Percentiles rank a stretch among this genome's conserved stretches.
Evolutionary conservation across 140 eudicot genomes (phyloP).

Genomic region (Bidens hawaiensis): DNA sequence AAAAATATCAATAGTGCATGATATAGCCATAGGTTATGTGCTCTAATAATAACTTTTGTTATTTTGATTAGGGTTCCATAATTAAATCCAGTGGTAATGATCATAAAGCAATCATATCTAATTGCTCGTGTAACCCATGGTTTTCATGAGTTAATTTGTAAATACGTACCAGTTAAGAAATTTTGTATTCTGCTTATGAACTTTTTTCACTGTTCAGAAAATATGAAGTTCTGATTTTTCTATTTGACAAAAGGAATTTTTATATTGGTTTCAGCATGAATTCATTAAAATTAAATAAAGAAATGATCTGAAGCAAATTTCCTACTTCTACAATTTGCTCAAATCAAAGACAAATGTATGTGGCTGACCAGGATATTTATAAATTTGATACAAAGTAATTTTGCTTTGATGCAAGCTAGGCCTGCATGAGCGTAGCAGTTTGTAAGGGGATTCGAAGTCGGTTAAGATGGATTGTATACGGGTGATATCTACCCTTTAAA

Average conservation of each 20-base stretch:
- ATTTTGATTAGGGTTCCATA: neutral
- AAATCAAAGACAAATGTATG: neutral
- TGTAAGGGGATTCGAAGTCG: neutral
- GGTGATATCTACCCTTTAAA: too few relatives aligned
- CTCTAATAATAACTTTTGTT: neutral
- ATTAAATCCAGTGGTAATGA: neutral
- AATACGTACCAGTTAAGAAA: too few relatives aligned
- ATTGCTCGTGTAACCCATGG: neutral
- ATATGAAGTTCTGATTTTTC: neutral
- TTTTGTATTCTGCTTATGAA: neutral
- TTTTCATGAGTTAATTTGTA: neutral
- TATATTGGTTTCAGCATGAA: neutral
- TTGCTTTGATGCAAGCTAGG: neutral
- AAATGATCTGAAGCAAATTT: neutral
- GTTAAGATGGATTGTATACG: too few relatives aligned
- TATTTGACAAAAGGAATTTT: neutral
- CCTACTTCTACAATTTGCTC: neutral
- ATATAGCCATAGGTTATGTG: neutral
- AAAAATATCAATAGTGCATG: neutral
- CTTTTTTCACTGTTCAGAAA: neutral
- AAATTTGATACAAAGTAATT: neutral
- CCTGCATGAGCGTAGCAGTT: neutral
- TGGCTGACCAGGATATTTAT: neutral
- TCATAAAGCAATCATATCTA: neutral
- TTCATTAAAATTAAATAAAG: neutral